Percentiles rank a stretch among this genome's conserved stretches.
phyloP scores from a whole-genome alignment of 768 basidiomycete genomes.

The Hydnomerulius pinastri region DNA sequence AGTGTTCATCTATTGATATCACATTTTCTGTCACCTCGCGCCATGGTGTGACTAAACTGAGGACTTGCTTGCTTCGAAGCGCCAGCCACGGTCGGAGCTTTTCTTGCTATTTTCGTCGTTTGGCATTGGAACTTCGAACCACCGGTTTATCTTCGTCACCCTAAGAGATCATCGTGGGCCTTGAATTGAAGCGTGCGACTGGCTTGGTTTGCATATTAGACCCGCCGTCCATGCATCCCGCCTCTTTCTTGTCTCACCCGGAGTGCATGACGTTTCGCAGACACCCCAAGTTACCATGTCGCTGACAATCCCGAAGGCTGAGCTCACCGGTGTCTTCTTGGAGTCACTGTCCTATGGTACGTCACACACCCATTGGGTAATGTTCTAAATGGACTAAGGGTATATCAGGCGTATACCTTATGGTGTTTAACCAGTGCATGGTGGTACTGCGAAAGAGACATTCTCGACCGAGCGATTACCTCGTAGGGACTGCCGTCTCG shows the following conservation, averaged over 20 bases:
- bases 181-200: not conserved
- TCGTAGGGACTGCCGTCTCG: slow-evolving; percentile 11
- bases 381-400: not conserved
- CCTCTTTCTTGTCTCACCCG: not conserved
- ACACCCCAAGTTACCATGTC: not conserved
- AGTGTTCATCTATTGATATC: too few species aligned
- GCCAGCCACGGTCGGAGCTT: not conserved
- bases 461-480: slow-evolving; percentile 12
- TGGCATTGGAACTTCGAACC: not conserved
- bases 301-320: slow-evolving; percentile 5
- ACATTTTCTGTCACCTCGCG: too few species aligned
- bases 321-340: slow-evolving; percentile 11
- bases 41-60: too few species aligned
- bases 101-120: not conserved
- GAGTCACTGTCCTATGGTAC: slow-evolving; percentile 12
- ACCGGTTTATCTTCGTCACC: slow-evolving; percentile 1
- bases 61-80: not conserved
- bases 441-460: slow-evolving; percentile 6
- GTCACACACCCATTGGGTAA: not conserved
- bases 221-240: not conserved
- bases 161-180: not conserved
- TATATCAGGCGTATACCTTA: slow-evolving; percentile 7
- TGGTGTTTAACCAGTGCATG: slow-evolving; percentile 11
- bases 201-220: not conserved
- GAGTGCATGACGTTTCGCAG: not conserved